Conservation (phyloP, 208 protist species). For the Leishmania martiniquensis region DNA sequence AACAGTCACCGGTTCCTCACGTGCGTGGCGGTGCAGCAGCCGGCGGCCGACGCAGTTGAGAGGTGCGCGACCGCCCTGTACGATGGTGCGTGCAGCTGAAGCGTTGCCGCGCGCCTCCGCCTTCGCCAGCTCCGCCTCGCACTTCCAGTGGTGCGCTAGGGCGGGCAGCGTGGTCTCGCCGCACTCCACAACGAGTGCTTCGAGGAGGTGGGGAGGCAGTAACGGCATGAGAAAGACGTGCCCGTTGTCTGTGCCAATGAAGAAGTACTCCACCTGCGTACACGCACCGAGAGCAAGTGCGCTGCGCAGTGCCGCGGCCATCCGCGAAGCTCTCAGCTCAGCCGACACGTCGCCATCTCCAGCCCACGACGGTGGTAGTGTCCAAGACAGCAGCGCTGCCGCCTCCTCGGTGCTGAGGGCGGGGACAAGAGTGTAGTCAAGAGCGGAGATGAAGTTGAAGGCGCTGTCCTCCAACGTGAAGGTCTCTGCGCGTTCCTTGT, state of each 20-base stretch:
- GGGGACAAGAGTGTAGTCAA: slow-evolving; percentile 69
- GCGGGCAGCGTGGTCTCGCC: slow-evolving; percentile 12
- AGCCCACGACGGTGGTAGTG: slow-evolving; percentile 13
- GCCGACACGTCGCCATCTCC: neutral
- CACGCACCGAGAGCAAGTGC: slow-evolving; percentile 28
- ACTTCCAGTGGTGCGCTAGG: neutral
- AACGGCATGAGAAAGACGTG: slow-evolving; percentile 62
- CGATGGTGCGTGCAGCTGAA: neutral
- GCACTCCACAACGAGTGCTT: slow-evolving; percentile 12
- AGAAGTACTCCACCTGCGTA: slow-evolving; percentile 84
- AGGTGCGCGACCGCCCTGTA: slow-evolving; percentile 1
- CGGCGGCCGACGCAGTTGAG: slow-evolving; percentile 51
- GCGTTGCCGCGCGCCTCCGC: neutral
- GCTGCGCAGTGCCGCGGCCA: slow-evolving; percentile 4
- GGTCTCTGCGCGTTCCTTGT: neutral
- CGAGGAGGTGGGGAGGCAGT: slow-evolving; percentile 54
- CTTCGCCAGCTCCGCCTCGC: neutral
- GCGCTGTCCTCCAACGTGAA: slow-evolving; percentile 31
- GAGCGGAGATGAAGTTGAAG: slow-evolving; percentile 52
- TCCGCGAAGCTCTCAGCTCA: neutral
- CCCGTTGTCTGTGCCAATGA: slow-evolving; percentile 68
- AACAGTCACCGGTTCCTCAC: slow-evolving; percentile 52
- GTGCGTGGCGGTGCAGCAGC: slow-evolving; percentile 64
- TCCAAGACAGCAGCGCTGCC: slow-evolving; percentile 47
- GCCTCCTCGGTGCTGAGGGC: slow-evolving; percentile 26